These are phyloP conservation scores for Kwoniella dejecticola DNA, from an alignment of 768 basidiomycete species.

Conservation along the genomic window DNA sequence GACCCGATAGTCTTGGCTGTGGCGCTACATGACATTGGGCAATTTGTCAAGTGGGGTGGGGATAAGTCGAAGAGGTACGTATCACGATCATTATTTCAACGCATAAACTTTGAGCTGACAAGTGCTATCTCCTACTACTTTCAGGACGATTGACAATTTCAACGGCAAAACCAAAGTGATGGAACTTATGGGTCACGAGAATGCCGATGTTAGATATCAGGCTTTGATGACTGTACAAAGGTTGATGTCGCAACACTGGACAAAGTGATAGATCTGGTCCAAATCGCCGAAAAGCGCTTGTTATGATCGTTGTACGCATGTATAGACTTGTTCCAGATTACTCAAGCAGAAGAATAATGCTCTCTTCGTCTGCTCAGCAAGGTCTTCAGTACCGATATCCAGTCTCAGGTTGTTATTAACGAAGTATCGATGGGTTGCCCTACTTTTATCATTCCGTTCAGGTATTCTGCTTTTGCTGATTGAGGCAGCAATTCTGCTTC, in stretches of 20 bases:
- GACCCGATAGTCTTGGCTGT: constrained; percentile 85
- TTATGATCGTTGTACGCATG: constrained; percentile 21
- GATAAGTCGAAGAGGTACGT: constrained; percentile 82
- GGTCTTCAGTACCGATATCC: too few relatives aligned
- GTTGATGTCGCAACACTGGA: constrained; percentile 72
- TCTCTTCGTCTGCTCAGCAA: too few relatives aligned
- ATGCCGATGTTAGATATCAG: constrained; percentile 87
- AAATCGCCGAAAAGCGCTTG: neutral
- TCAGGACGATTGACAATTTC: constrained; percentile 75
- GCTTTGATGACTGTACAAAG: constrained; percentile 87
- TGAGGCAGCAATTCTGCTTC: too few relatives aligned
- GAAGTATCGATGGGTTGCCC: too few relatives aligned
- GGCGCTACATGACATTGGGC: constrained; percentile 87
- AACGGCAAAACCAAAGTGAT: constrained; percentile 70
- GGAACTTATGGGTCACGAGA: constrained; percentile 85
- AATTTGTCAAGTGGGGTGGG: constrained; percentile 85
- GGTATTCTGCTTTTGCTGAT: too few relatives aligned
- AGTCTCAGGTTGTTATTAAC: too few relatives aligned
- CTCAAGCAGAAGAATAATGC: too few relatives aligned
- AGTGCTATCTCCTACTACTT: too few relatives aligned
- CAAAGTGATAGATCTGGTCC: too few relatives aligned
- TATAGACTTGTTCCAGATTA: constrained; percentile 22
- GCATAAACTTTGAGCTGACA: too few relatives aligned
- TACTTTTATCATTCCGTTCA: too few relatives aligned
- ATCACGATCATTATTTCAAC: too few relatives aligned